phyloP scores from a whole-genome alignment of 164 flowering plant genomes.

The Magnolia changhungtana region DNA sequence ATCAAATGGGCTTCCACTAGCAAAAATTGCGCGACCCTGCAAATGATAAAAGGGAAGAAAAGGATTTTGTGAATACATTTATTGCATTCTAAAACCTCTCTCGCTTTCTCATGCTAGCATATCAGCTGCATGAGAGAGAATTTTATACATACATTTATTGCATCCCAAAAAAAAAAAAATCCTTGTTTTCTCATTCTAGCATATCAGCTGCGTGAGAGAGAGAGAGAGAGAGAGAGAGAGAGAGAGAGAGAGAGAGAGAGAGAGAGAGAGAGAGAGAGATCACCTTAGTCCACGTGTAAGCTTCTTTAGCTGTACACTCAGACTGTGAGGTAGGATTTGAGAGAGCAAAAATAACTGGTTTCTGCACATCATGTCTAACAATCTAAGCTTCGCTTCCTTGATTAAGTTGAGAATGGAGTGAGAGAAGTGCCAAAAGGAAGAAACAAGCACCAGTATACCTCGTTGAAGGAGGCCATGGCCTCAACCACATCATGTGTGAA shows the following conservation, averaged over 20 bases:
- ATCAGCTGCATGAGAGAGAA: background rate
- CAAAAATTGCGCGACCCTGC: conserved; percentile 90
- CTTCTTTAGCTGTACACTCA: conserved; percentile 95
- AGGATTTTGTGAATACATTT: background rate
- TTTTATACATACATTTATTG: background rate
- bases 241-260: too few species aligned
- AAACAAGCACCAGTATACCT: conserved; percentile 35
- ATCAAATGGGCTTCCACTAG: conserved; percentile 96
- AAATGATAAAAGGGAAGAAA: background rate
- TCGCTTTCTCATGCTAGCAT: background rate
- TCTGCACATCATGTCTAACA: conserved; percentile 41
- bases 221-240: background rate
- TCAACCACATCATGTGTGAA: conserved; percentile 87
- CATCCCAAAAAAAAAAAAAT: background rate
- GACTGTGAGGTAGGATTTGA: conserved; percentile 95
- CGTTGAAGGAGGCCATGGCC: conserved; percentile 73
- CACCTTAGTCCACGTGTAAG: conserved; percentile 88
- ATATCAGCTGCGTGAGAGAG: background rate
- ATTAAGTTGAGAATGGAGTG: background rate
- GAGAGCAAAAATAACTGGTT: conserved; percentile 85
- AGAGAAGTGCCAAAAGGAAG: background rate
- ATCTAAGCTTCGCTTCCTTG: background rate
- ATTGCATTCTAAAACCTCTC: background rate
- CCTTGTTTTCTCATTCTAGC: background rate
- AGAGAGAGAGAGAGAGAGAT: background rate